phyloP scores from a whole-genome alignment of 805 yeast species.

The Metschnikowia koreensis region DNA sequence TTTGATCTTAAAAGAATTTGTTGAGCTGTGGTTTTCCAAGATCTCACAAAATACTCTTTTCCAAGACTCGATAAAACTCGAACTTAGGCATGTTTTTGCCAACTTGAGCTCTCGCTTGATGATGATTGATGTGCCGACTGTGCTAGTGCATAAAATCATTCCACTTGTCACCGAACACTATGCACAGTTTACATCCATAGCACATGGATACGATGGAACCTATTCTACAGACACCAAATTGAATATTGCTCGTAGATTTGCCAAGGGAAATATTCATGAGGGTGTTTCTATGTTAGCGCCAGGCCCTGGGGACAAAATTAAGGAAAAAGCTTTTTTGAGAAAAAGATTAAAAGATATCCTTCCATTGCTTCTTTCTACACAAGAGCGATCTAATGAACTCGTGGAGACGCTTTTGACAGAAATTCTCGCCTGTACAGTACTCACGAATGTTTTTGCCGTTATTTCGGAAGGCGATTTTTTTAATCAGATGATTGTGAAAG shows the following conservation, averaged over 20 bases:
- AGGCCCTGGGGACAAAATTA: conserved; percentile 28
- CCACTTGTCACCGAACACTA: conserved; percentile 72
- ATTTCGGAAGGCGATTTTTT: conserved; percentile 73
- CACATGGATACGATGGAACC: conserved; percentile 20
- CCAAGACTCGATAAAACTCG: conserved; percentile 41
- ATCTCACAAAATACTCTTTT: conserved; percentile 36
- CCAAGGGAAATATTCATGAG: conserved; percentile 56
- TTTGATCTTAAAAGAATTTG: conserved; percentile 51
- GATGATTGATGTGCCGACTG: conserved; percentile 50
- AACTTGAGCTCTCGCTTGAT: conserved; percentile 43
- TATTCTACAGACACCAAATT: conserved; percentile 36
- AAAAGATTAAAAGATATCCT: conserved; percentile 41
- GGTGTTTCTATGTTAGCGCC: conserved; percentile 45
- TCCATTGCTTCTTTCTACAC: conserved; percentile 47
- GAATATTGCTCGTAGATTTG: conserved; percentile 44
- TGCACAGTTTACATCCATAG: conserved; percentile 37
- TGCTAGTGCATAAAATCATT: conserved; percentile 55
- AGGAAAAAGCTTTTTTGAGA: conserved; percentile 50
- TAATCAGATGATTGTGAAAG: conserved; percentile 60
- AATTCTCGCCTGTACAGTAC: conserved; percentile 49
- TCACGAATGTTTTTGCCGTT: conserved; percentile 53
- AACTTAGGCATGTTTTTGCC: conserved; percentile 42
- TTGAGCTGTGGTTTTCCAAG: conserved; percentile 54
- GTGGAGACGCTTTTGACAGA: conserved; percentile 57
- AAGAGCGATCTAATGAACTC: conserved; percentile 48